Evolutionary conservation across 2,329 filamentous ascomycete genomes (phyloP), one percentile per base, ranked within the genome.

Genomic region (Penicillium sumatraense): DNA sequence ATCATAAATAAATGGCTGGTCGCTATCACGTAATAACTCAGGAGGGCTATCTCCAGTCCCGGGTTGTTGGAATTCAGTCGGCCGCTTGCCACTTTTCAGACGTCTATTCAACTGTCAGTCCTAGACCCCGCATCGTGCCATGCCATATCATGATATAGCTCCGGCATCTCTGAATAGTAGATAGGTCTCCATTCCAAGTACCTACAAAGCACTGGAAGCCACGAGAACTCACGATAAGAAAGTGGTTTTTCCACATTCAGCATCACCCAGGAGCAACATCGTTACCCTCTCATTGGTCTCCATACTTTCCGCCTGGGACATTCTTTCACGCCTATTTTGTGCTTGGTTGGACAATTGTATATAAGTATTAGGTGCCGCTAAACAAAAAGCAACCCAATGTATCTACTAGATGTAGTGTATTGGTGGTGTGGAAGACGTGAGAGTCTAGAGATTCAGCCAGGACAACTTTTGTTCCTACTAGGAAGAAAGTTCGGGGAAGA

Each of bases 191-290:
- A n/a, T n/a, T n/a, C n/a, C n/a, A n/a, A n/a, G n/a, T n/a, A n/a
- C n/a, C n/a, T n/a, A n/a, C n/a, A n/a, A n/a, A n/a, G n/a, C n/a
- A n/a, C n/a, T n/a, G n/a, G n/a, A n/a, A 40, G 42, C 26, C 24
- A 49, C 41, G 40, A n/a, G n/a, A n/a, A 80, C 83, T 69, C 75
- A 86, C 82, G 84, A 83, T 58, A 87, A 71, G 59, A 87, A 86
- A 9, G 83, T 85, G 48, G 84, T 84, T 71, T 87, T 87, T 54
- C 85, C 85, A 42, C 85, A 83, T 48, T 81, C 83, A 33, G 78
- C 66, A 55, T 86, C 84, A 49, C 85, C 85, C 2, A 87, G 74
- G 14, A 87, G 73, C 6, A 87, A 75, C 47, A 87, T 58, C 4
- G 68, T 73, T 23, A 74, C 70, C 16, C 66, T 65, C 35, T 49